Base-by-base conservation (phyloP, 352 stramenopile genomes). In the Pythium coloratum region DNA sequence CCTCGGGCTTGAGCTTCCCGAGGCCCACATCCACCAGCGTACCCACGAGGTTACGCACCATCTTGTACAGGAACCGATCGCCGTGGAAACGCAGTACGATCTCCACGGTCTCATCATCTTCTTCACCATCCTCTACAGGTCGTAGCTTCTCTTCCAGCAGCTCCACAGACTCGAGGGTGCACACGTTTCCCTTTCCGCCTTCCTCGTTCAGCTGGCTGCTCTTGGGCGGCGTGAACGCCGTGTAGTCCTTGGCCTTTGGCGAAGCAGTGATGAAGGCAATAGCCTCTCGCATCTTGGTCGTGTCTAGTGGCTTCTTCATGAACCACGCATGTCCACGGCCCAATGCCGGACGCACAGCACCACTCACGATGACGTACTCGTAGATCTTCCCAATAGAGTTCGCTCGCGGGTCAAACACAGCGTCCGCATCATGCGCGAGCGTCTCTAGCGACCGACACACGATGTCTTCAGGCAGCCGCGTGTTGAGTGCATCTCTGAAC, bases 31-130 rank as follows among this genome's bases (percentile, higher is more conserved):
- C 82, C 34, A 95, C 84, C 12, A 95, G 76, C 24, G 86, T 89
- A 13, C 87, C 87, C 20, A 92, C 87, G 13, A 95, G 73, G 55
- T 85, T 94, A 20, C 87, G 84, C 59, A 95, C 83, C 87, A 95
- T 95, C 36, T 90, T 93, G 72, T 95, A 95, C 44, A 89, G 70
- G 62, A 95, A 95, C 9, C 85, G 78, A 54, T 92, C 76, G 32
- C 87, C 87, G 33, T 81, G 69, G 36, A 95, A 84, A 24, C 76
- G 69, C 10, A 95, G 61, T 2, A 71, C 56, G 67, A 93, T 79
- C 28, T 47, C 69, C 1, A 50, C 33, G 72, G 64, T 60, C 36
- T 77, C 74, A 9, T 74, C 67, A 26, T 63, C 62, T 9, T 74
- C 56, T 2, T 78, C 63, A 50, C 78, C 59, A 47, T 75, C 69